A percentile compares a stretch with the other conserved stretches of the same genome.
Evolutionary conservation across 331 rosid species (phyloP).

Genomic region (Rosa hybrid): DNA sequence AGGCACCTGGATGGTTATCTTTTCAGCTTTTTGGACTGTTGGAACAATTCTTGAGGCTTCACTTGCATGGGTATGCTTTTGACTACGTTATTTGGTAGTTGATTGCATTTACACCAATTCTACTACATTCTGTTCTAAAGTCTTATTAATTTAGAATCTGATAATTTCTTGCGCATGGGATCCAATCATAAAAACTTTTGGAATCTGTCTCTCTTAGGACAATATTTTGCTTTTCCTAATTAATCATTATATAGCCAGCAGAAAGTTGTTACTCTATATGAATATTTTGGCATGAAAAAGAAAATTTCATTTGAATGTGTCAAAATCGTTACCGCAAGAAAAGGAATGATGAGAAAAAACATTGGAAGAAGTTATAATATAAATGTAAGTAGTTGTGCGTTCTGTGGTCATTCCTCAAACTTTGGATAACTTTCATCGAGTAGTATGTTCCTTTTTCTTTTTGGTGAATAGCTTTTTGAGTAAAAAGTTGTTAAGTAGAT

Average conservation of each 20-base stretch:
- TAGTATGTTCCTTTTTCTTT: neutral
- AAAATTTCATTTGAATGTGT: neutral
- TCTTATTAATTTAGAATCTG: neutral
- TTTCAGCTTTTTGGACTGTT: constrained; percentile 93
- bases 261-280: neutral
- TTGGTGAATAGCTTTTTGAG: neutral
- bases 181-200: neutral
- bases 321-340: neutral
- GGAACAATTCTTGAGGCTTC: constrained; percentile 95
- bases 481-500: neutral
- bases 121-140: constrained; percentile 6
- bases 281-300: neutral
- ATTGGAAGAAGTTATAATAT: neutral
- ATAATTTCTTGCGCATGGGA: neutral
- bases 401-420: neutral
- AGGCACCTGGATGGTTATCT: constrained; percentile 97
- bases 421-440: neutral
- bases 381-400: neutral
- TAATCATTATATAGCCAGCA: neutral
- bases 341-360: neutral
- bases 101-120: neutral
- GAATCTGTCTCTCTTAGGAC: neutral
- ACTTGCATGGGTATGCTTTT: constrained; percentile 82
- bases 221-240: neutral
- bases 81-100: constrained; percentile 13